phyloP scores from a whole-genome alignment of 805 yeast genomes.

The Citeromyces matritensis region DNA sequence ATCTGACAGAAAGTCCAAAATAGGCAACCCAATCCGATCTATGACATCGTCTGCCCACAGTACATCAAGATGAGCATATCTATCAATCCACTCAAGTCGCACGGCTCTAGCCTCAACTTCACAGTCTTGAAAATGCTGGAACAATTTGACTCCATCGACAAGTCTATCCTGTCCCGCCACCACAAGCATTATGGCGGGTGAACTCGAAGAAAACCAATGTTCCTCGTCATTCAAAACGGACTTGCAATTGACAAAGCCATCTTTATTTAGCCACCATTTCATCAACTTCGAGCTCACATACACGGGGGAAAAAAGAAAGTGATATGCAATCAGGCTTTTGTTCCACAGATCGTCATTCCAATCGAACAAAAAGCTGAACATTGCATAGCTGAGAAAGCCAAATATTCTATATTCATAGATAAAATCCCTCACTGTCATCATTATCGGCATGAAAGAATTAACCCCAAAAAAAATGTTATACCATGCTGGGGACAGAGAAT shows the following conservation, averaged over 20 bases:
- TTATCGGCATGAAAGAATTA: slow-evolving; percentile 62
- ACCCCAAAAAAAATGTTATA: slow-evolving; percentile 54
- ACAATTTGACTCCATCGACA: slow-evolving; percentile 60
- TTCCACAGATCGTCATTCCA: slow-evolving; percentile 83
- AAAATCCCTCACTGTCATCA: slow-evolving; percentile 42
- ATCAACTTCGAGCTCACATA: slow-evolving; percentile 67
- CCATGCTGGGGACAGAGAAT: slow-evolving; percentile 25
- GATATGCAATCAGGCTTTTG: slow-evolving; percentile 44
- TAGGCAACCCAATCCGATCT: slow-evolving; percentile 42
- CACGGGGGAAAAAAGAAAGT: slow-evolving; percentile 78
- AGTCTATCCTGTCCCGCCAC: slow-evolving; percentile 62
- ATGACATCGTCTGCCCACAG: slow-evolving; percentile 80
- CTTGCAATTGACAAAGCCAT: slow-evolving; percentile 32
- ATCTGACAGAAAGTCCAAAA: slow-evolving; percentile 16
- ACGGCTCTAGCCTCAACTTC: slow-evolving; percentile 35
- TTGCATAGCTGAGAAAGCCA: slow-evolving; percentile 54
- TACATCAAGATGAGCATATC: slow-evolving; percentile 80
- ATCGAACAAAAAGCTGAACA: slow-evolving; percentile 77
- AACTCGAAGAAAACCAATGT: slow-evolving; percentile 35
- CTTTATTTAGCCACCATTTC: slow-evolving; percentile 79
- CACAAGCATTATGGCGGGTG: slow-evolving; percentile 52
- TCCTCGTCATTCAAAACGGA: slow-evolving; percentile 35
- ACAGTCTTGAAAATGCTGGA: slow-evolving; percentile 42
- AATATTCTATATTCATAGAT: slow-evolving; percentile 36
- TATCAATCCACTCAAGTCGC: slow-evolving; percentile 27